Percentiles rank a stretch among this genome's conserved stretches.
Evolutionary conservation across 352 stramenopile genomes (phyloP).

Genomic region (Pythium brassicae): DNA sequence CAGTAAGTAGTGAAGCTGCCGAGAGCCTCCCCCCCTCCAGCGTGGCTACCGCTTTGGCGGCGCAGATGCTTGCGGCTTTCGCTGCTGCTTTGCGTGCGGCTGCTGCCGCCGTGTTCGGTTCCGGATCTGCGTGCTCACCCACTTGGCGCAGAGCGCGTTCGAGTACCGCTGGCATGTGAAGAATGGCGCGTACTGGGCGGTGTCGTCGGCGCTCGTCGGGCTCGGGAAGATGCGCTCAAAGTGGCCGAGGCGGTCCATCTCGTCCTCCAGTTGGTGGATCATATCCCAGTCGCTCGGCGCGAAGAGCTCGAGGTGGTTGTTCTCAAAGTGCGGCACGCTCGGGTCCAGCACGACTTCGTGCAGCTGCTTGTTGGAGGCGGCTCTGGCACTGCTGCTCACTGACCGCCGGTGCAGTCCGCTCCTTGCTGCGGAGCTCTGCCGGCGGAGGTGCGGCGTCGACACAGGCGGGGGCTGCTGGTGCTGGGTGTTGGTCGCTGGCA

Average conservation of each 20-base stretch:
- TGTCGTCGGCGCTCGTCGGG: constrained; percentile 4
- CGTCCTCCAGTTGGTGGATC: constrained; percentile 60
- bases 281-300: constrained; percentile 49
- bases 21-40: no score
- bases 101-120: background rate
- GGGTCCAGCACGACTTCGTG: constrained; percentile 31
- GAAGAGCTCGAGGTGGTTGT: constrained; percentile 18
- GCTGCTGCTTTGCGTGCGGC: background rate
- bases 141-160: constrained; percentile 58
- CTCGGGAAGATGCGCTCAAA: constrained; percentile 77
- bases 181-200: constrained; percentile 29
- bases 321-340: constrained; percentile 7
- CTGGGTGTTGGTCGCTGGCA: constrained; percentile 12
- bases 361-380: background rate
- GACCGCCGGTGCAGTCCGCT: background rate
- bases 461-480: background rate
- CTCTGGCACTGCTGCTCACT: background rate
- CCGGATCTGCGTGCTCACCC: constrained; percentile 36
- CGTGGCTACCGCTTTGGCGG: background rate
- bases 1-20: background rate
- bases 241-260: constrained; percentile 51
- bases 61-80: background rate
- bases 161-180: constrained; percentile 63
- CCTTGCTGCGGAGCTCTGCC: background rate
- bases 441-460: background rate